A percentile compares a stretch with the other conserved stretches of the same genome.
These are phyloP conservation scores for Pythium periplocum DNA, from an alignment of 352 stramenopile species.

Conservation along the genomic window DNA sequence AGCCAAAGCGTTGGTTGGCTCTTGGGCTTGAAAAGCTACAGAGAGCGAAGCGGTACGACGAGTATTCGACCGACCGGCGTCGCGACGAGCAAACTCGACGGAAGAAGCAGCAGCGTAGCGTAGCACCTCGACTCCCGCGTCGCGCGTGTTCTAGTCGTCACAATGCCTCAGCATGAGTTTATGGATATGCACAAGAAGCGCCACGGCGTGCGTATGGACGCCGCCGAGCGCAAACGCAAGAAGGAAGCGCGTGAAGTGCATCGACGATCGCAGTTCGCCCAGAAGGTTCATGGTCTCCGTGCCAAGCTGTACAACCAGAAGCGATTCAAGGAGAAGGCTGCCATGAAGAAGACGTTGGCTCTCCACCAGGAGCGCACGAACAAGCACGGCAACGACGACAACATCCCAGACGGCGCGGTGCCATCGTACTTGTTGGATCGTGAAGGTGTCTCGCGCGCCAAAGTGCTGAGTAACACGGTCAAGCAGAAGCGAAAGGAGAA, in stretches of 20 bases:
- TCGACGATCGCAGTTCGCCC: constrained; percentile 95
- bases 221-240: constrained; percentile 96
- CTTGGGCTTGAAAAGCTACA: constrained; percentile 13
- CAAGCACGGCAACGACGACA: constrained; percentile 98
- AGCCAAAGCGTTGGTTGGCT: constrained; percentile 16
- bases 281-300: constrained; percentile 98
- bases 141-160: constrained; percentile 13
- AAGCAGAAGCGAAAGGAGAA: constrained; percentile 99
- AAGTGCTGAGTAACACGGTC: constrained; percentile 99
- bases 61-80: neutral
- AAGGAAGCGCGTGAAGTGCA: constrained; percentile 98
- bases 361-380: constrained; percentile 99
- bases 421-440: constrained; percentile 99
- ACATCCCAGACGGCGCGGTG: constrained; percentile 94
- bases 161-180: constrained; percentile 98
- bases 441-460: constrained; percentile 97
- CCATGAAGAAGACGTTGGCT: constrained; percentile 99
- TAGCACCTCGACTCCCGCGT: no score
- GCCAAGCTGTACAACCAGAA: constrained; percentile 99
- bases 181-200: constrained; percentile 99
- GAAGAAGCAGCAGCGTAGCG: no score
- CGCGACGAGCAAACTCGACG: no score
- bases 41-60: constrained; percentile 1
- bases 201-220: constrained; percentile 97
- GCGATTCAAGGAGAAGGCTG: constrained; percentile 99